A percentile compares a stretch with the other conserved stretches of the same genome.
These are phyloP conservation scores for Cladosporium oxysporum DNA, from an alignment of 2,329 filamentous ascomycete genomes.

Conservation along the genomic window DNA sequence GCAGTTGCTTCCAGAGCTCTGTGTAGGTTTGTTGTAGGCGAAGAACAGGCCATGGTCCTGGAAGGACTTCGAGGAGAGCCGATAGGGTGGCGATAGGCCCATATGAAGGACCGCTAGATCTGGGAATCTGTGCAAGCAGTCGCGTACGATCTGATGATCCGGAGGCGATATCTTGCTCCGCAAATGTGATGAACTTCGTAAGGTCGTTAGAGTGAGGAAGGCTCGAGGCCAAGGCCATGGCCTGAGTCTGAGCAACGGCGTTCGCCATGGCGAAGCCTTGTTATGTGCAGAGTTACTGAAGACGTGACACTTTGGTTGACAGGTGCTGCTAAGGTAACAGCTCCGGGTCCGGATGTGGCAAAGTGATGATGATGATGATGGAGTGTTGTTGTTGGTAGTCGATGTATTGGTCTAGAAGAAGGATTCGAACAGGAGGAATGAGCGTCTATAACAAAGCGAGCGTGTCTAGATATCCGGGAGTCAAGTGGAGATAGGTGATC, in stretches of 20 bases:
- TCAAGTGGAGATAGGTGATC: conserved; percentile 13
- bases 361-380: neutral
- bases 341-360: neutral
- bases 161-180: conserved; percentile 12
- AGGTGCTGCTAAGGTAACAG: conserved; percentile 15
- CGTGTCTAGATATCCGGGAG: conserved; percentile 16
- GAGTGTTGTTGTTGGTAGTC: neutral
- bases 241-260: conserved; percentile 15
- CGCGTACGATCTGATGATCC: conserved; percentile 14
- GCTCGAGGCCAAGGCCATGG: conserved; percentile 20
- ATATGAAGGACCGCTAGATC: conserved; percentile 26
- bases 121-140: conserved; percentile 27
- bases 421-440: conserved; percentile 8
- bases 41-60: conserved; percentile 34
- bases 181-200: conserved; percentile 20
- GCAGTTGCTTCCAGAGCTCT: conserved; percentile 41
- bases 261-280: conserved; percentile 20
- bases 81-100: conserved; percentile 32
- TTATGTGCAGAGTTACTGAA: conserved; percentile 11
- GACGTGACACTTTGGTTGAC: conserved; percentile 13
- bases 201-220: conserved; percentile 21
- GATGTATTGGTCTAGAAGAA: conserved; percentile 8
- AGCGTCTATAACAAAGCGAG: conserved; percentile 21
- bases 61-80: conserved; percentile 26
- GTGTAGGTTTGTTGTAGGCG: conserved; percentile 39